phyloP scores from a whole-genome alignment of 2,329 filamentous ascomycete genomes.

The Xylariaceae sp. region DNA sequence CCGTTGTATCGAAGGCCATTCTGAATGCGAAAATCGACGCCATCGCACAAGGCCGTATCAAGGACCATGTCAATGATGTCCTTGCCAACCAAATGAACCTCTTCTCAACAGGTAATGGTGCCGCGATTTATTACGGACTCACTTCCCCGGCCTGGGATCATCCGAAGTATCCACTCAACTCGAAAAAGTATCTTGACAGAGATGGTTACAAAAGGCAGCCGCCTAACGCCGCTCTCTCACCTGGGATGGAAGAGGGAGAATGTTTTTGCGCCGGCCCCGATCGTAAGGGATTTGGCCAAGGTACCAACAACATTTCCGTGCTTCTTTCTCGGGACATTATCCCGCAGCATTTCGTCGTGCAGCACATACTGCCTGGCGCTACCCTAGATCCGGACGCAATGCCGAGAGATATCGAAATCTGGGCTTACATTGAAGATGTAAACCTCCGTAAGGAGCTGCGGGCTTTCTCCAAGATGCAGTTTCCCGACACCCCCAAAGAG shows the following conservation, averaged over 20 bases:
- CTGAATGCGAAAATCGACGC: conserved; percentile 43
- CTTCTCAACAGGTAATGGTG: conserved; percentile 62
- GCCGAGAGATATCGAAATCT: conserved; percentile 65
- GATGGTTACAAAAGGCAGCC: conserved; percentile 30
- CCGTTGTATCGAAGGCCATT: conserved; percentile 40
- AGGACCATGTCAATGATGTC: conserved; percentile 38
- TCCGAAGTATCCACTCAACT: conserved; percentile 24
- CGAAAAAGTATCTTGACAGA: conserved; percentile 27
- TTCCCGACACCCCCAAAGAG: conserved; percentile 31
- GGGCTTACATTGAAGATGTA: conserved; percentile 52
- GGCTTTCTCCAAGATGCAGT: conserved; percentile 41
- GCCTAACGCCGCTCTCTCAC: conserved; percentile 53
- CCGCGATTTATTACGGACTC: conserved; percentile 52
- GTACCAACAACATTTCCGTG: conserved; percentile 59
- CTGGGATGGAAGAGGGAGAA: conserved; percentile 76
- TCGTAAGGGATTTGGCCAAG: conserved; percentile 41
- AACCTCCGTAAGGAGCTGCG: conserved; percentile 37
- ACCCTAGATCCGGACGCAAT: conserved; percentile 58
- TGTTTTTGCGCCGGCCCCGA: conserved; percentile 72
- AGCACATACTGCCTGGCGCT: conserved; percentile 61
- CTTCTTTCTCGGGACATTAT: conserved; percentile 53
- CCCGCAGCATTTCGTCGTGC: conserved; percentile 65
- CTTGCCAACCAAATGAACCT: conserved; percentile 63
- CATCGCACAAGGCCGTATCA: conserved; percentile 43
- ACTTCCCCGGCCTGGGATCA: conserved; percentile 56